Conservation (phyloP, 2,329 filamentous ascomycete genomes). For the Fusarium mangiferae region DNA sequence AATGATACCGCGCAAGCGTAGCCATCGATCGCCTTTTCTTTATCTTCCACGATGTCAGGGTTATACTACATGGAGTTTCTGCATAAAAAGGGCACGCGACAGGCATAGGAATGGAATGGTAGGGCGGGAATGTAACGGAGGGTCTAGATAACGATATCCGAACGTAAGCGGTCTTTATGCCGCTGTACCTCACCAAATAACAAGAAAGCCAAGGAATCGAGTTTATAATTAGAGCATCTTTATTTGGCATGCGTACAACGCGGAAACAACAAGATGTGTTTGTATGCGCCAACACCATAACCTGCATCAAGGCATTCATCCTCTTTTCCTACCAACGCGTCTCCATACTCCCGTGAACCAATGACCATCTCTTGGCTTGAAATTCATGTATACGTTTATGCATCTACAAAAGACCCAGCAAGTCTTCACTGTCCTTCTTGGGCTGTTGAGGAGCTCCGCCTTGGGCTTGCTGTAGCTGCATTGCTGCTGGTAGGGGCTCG, state of each 20-base stretch:
- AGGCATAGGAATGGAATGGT: neutral
- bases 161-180: constrained; percentile 12
- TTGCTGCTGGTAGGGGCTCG: constrained; percentile 72
- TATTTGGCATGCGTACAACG: constrained; percentile 38
- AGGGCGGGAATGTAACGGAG: neutral
- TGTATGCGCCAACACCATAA: constrained; percentile 37
- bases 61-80: constrained; percentile 7
- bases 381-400: constrained; percentile 10
- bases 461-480: constrained; percentile 61
- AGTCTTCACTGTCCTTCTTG: constrained; percentile 71
- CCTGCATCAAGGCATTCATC: constrained; percentile 28
- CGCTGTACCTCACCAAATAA: constrained; percentile 29
- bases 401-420: constrained; percentile 58
- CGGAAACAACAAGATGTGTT: constrained; percentile 26
- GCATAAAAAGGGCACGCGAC: constrained; percentile 5
- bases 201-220: constrained; percentile 11
- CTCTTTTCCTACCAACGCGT: constrained; percentile 32
- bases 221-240: constrained; percentile 36
- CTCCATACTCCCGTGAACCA: constrained; percentile 31
- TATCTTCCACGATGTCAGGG: neutral
- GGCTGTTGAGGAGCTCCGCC: constrained; percentile 51
- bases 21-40: neutral
- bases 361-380: constrained; percentile 15
- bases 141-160: constrained; percentile 19
- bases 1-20: constrained; percentile 23